Base-by-base conservation (phyloP, 192 early-diverging fungal genomes). In the Gonapodya prolifera region DNA sequence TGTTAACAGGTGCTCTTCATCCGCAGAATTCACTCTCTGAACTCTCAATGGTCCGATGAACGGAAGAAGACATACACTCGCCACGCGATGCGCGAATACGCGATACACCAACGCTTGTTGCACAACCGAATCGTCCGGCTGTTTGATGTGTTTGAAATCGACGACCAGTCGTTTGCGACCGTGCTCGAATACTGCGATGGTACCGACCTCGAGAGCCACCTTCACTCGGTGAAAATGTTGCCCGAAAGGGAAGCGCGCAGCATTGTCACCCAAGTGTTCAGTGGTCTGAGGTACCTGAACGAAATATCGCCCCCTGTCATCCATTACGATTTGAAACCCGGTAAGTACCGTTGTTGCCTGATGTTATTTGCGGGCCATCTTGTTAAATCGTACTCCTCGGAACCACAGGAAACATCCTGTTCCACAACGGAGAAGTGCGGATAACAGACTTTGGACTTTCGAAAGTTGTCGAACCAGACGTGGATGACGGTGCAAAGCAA, bases 301-400 rank as follows among this genome's bases (percentile, higher is more conserved):
- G 78, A 79, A 76, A 31, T 77, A 70, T 69, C 75, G 17, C 35
- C 69, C 1, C 78, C 81, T 13, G 79, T 81, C 33, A 81, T 81
- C 0, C 81, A 81, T 70, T 81, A 80, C 70, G 81, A 81, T 73
- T 35, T 81, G 28, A 81, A 81, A 36, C 81, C 81, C 0, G 81
- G 80, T 61, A 23, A 8, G 45, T 61, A 23, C 45, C 45, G 23
- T 16, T 16, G 45, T 23, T 8, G 8, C 23, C 23, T 61, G 45
- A 61, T 61, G 45, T 23, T 8, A 61, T 8, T 61, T 61, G 8
- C 23, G 45, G 23, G 8, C 8, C 45, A 61, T 61, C 45, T 23
- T 23, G 8, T 16, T 61, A 8, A 61, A 61, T 16, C 45, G n/a
- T n/a, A n/a, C n/a, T n/a, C n/a, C n/a, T n/a, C n/a, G n/a, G n/a